Base-by-base conservation (phyloP, 2,329 filamentous ascomycete species). In the Chaetomium strumarium region DNA sequence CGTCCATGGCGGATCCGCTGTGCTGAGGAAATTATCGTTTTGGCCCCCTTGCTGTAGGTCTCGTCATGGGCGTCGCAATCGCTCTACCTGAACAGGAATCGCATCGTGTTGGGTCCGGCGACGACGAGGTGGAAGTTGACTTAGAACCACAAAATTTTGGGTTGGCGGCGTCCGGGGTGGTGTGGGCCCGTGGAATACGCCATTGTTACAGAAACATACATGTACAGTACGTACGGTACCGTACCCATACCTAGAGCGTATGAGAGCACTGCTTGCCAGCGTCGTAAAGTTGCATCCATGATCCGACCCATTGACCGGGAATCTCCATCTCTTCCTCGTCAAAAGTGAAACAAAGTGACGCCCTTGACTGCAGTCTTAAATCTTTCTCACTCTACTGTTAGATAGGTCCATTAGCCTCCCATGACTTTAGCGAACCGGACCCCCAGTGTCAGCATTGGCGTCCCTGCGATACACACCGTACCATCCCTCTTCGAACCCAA, bases 1-100 rank as follows among this genome's bases (percentile, higher is more conserved):
- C 87, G 70, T 97, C 80, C 91, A 97, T 96, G 38, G 53, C 42
- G 12, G 30, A 9, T 30, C 41, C 43, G 55, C 10, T 13, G 17
- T 38, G 2, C n/a, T 12, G n/a, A 12, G 14, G 29, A 17, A 36
- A 24, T 30, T 41, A 37, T 11, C 12, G 30, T 4, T 11, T 13
- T 20, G 3, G 16, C 10, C 4, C 8, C 30, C n/a, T 14, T 5
- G 36, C 8, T 19, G 1, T 19, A 17, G 12, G 38, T 2, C 8
- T 16, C 38, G 40, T 49, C 45, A 46, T 42, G 34, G 33, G 29
- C 2, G 1, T 29, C 11, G 40, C 17, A 13, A 37, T 31, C 20
- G 29, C 16, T 24, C 31, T 46, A 44, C 10, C 36, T 39, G 24
- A 24, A 29, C 9, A 5, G 24, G 17, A 34, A 40, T 40, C 17